Evolutionary conservation across 2,329 filamentous ascomycete species (phyloP), one percentile per base, ranked within the genome.

Genomic region (Clonostachys rosea): DNA sequence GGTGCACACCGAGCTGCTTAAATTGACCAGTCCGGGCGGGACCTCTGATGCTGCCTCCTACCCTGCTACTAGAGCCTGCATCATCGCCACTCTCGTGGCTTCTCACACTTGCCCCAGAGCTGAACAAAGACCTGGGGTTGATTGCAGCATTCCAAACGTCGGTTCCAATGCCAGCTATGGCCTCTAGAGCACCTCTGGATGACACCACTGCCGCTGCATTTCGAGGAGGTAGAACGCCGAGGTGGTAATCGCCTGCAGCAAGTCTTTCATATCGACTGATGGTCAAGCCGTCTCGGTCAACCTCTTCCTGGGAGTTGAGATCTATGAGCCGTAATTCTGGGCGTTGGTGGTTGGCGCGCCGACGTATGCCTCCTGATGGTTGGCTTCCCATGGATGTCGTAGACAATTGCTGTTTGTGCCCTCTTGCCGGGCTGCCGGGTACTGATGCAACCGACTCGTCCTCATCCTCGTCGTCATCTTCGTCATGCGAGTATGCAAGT

Each of bases 311-410:
- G 0, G 89, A 91, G 24, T 84, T 80, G 10, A 96, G 81, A 61
- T 97, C 90, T 50, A 99, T 94, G 7, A 99, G 79, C 47, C 94
- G 84, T 48, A 99, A 75, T 66, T 99, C 92, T 1, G 94, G 94
- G 17, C 89, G 87, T 24, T 89, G 75, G 34, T 90, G 91, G 57
- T 90, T 94, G 46, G 87, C 84, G 16, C 87, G 83, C 46, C 87
- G 81, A 46, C 78, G 80, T 50, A 85, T 76, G 45, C 87, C 86
- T 33, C 84, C 81, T 13, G 78, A 74, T 8, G 84, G 81, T 46
- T 81, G 81, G 49, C 76, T 81, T 17, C 74, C 69, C 6, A 67
- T 69, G 2, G 79, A 78, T 12, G 71, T 61, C 8, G 67, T 70
- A 4, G 78, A 81, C 11, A 56, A 49, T 5, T 66, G 65, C 12